These are phyloP conservation scores for Ophiosphaerella narmari DNA, from an alignment of 2,329 filamentous ascomycete species.

Conservation along the genomic window DNA sequence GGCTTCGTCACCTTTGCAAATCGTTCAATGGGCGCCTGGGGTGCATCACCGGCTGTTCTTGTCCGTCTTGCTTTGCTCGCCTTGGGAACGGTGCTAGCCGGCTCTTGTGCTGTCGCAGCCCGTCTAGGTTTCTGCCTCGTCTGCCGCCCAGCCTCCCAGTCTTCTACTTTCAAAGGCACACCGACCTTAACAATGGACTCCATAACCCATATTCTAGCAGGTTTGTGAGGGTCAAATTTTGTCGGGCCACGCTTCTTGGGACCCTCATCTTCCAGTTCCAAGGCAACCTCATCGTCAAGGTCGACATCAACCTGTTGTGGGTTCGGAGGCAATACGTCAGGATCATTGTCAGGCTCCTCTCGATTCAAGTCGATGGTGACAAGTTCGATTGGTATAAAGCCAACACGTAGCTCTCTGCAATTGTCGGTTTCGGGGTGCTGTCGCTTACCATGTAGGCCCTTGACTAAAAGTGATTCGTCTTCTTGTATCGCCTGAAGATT, in stretches of 20 bases:
- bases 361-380: constrained; percentile 76
- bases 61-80: constrained; percentile 26
- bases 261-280: constrained; percentile 41
- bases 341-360: constrained; percentile 74
- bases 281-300: constrained; percentile 39
- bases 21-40: constrained; percentile 29
- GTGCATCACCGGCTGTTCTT: constrained; percentile 22
- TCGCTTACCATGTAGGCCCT: constrained; percentile 69
- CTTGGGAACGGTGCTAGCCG: constrained; percentile 24
- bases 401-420: constrained; percentile 75
- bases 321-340: constrained; percentile 35
- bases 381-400: constrained; percentile 75
- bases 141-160: constrained; percentile 60
- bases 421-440: constrained; percentile 75
- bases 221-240: constrained; percentile 67
- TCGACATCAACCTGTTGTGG: constrained; percentile 29
- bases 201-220: constrained; percentile 71
- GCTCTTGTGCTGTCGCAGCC: constrained; percentile 24
- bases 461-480: constrained; percentile 62
- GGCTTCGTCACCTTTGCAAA: constrained; percentile 46
- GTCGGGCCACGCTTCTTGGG: constrained; percentile 52
- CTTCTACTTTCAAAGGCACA: constrained; percentile 66
- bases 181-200: constrained; percentile 67
- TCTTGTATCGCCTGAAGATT: constrained; percentile 49
- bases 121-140: constrained; percentile 28